phyloP scores from a whole-genome alignment of 768 basidiomycete genomes.

The Pisolithus microcarpus region DNA sequence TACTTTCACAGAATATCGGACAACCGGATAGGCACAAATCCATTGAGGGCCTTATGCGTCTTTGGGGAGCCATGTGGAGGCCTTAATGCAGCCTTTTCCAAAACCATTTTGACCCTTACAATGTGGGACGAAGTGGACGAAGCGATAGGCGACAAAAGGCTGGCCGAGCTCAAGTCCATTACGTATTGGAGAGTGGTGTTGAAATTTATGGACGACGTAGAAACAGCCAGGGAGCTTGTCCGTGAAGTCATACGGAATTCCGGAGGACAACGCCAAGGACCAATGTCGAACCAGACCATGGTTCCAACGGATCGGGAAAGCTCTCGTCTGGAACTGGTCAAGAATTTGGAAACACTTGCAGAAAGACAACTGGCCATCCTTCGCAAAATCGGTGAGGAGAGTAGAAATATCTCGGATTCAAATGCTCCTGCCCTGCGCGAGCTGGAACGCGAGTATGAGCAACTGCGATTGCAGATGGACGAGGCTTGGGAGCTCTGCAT shows the following conservation, averaged over 20 bases:
- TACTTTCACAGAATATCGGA: conserved; percentile 26
- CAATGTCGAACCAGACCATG: background rate
- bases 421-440: background rate
- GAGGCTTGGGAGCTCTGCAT: background rate
- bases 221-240: background rate
- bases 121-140: conserved; percentile 22
- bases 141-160: background rate
- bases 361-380: background rate
- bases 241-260: background rate
- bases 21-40: conserved; percentile 15
- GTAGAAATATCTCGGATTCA: background rate
- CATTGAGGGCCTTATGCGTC: conserved; percentile 15
- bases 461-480: background rate
- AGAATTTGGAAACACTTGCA: background rate
- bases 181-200: background rate
- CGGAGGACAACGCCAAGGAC: background rate
- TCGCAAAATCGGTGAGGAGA: background rate
- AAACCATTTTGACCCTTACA: conserved; percentile 23
- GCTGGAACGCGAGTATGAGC: background rate
- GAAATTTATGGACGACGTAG: background rate
- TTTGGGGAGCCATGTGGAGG: conserved; percentile 22
- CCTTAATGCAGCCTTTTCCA: conserved; percentile 11
- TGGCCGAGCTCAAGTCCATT: background rate
- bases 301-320: background rate
- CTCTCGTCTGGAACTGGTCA: background rate